Evolutionary conservation across 192 early-diverging fungal genomes (phyloP), one percentile per base, ranked within the genome.

Genomic region (Coemansia sp.): DNA sequence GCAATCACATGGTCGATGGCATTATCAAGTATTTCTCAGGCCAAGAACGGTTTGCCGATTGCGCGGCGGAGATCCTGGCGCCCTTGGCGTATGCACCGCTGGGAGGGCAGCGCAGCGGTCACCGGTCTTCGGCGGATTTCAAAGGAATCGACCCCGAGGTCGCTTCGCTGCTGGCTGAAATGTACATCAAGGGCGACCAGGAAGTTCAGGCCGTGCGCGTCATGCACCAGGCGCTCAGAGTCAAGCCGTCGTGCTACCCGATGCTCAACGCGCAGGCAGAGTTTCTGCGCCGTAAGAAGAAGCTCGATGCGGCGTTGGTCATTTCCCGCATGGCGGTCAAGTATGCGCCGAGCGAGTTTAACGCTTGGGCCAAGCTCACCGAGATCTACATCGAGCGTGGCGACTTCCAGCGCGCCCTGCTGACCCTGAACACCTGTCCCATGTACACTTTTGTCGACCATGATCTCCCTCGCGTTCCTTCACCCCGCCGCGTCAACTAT

Each of bases 361-460:
- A 87, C 16, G 93, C 95, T 0, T 99, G 97, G 97, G 90, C 94
- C 20, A 95, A 95, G 70, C 84, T 99, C 25, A 95, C 95, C 6
- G 89, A 99, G 74, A 82, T 94, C 33, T 97, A 96, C 68, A 93
- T 95, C 60, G 92, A 94, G 21, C 58, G 90, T 31, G 88, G 84
- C 26, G 94, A 96, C 67, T 94, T 70, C 29, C 71, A 70, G 58
- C 82, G 90, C 87, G 97, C 97, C 20, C 83, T 99, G 13, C 84
- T 99, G 62, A 91, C 96, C 0, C 87, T 99, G 63, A 99, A 99
- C 74, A 93, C 95, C 16, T 99, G 97, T 74, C 97, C 97, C 9
- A 99, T 99, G 97, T 98, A 97, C 71, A 94, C 95, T 0, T 96
- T 87, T 75, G 86, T 86, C 49, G 92, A 94, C 62, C 83, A 87